Evolutionary conservation across 345 rosid genomes (phyloP), one percentile per base, ranked within the genome.

Genomic region (Diplotaxis tenuifolia): DNA sequence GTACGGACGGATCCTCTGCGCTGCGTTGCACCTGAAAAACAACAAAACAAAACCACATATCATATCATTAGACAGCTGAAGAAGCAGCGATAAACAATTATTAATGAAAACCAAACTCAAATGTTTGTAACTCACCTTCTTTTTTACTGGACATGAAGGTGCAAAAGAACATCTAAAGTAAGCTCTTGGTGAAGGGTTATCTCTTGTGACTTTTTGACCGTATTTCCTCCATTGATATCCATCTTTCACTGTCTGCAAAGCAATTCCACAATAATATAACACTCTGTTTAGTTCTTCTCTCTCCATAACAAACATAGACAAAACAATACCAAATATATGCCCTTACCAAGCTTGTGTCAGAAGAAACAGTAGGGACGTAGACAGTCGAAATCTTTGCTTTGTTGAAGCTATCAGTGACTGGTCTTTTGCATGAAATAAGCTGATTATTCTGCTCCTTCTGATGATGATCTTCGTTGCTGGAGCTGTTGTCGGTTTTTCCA

Each of bases 171-270:
- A 4, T 74, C 83, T 87, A 73, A 82, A 94, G 83, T 94, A 94
- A 72, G 98, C 98, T 67, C 97, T 86, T 9, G 98, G 98, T 5
- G 89, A 91, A 6, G 97, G 96, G 78, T 91, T 94, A 58, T 94
- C 96, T 79, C 92, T 87, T 11, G 98, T 94, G 14, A 94, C 97
- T 78, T 94, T 94, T 72, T 94, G 98, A 10, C 98, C 98, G 25
- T 94, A n/a, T 91, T 80, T 94, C 71, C 97, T 84, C 98, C 97
- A 94, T 75, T 88, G 93, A 77, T 84, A 89, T 56, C 96, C 97
- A 83, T 94, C 97, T 59, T 79, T 89, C 71, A 91, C 93, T 19
- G 81, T 82, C 98, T 91, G 78, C 69, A 18, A 71, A 22, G 3
- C 5, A 32, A 50, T 14, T 21, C 15, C 68, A 45, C 20, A 32